Evolutionary conservation across 2,329 filamentous ascomycete genomes (phyloP), one percentile per base, ranked within the genome.

Genomic region (Akanthomyces uredinophilus): DNA sequence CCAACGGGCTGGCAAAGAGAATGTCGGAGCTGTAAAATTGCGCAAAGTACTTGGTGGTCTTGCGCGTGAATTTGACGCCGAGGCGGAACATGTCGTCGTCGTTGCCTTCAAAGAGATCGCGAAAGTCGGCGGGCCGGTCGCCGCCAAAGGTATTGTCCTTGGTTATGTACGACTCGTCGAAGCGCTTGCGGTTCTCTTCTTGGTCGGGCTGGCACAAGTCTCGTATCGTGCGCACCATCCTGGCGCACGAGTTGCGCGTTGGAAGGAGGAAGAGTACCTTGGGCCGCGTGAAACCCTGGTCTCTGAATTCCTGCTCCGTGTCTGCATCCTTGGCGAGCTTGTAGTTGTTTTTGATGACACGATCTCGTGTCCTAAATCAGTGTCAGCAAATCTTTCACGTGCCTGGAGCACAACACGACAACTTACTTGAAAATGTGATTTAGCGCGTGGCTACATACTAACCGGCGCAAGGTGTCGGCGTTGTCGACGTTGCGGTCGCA

Each of bases 11-110:
- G 24, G 92, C 92, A 60, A 99, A 82, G 61, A 99, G 91, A 66
- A 99, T 92, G 72, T 99, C 95, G 11, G 93, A 96, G 73, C 89
- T 94, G 79, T 98, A 98, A 74, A 99, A 99, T 65, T 92, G 90
- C 0, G 94, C 85, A 77, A 96, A 99, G 73, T 90, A 95, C 73
- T 97, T 98, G 71, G 98, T 82, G 0, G 92, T 96, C 76, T 97
- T 98, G 64, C 95, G 86, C 0, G 95, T 98, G 73, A 99, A 96
- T 75, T 98, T 99, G 71, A 99, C 76, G n/a, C 94, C 95, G 2
- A 98, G 80, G 3, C 94, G 87, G 78, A 98, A 99, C 84, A 96
- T 95, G 76, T 99, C 95, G 72, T 98, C 95, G 72, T 96, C 92
- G 72, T 97, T 98, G 63, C 95, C 95, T 64, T 88, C 88, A 70